Conservation (phyloP, 371 early-diverging fungal genomes). For the Lichtheimia corymbifera region DNA sequence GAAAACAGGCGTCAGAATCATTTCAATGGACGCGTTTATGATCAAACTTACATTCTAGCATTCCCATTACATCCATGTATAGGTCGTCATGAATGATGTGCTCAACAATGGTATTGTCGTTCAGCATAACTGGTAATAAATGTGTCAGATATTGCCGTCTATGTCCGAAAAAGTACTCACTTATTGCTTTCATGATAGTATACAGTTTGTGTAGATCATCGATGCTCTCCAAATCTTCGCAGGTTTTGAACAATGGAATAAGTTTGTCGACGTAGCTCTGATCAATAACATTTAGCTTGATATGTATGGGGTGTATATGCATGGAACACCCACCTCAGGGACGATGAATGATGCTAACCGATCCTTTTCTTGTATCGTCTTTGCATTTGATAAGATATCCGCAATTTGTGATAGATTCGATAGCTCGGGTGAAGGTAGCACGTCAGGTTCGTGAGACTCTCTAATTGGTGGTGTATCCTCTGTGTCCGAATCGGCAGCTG, state of each 20-base stretch:
- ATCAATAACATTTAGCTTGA: neutral
- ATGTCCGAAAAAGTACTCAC: constrained; percentile 43
- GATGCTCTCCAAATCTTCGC: constrained; percentile 82
- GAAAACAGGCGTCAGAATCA: neutral
- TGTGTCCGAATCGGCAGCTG: constrained; percentile 4
- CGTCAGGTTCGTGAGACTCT: constrained; percentile 21
- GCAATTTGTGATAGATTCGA: constrained; percentile 69
- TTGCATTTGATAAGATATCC: constrained; percentile 44
- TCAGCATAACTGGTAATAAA: constrained; percentile 29
- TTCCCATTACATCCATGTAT: constrained; percentile 68
- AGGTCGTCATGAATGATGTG: constrained; percentile 73
- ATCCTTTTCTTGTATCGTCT: constrained; percentile 50
- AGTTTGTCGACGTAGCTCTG: constrained; percentile 77
- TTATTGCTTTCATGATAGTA: constrained; percentile 70
- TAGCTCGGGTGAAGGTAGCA: constrained; percentile 63
- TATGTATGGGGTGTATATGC: constrained; percentile 4
- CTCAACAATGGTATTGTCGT: constrained; percentile 62
- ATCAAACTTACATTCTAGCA: constrained; percentile 75
- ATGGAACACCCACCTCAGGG: constrained; percentile 39
- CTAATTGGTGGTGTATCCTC: constrained; percentile 6
- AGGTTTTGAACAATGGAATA: constrained; percentile 67
- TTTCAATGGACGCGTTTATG: neutral
- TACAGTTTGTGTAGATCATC: constrained; percentile 73
- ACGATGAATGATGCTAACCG: constrained; percentile 49
- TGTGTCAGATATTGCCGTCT: neutral